Evolutionary conservation across 225 moss, liverwort and hornwort species (phyloP), one percentile per base, ranked within the genome.

Genomic region (Antitrichia curtipendula): DNA sequence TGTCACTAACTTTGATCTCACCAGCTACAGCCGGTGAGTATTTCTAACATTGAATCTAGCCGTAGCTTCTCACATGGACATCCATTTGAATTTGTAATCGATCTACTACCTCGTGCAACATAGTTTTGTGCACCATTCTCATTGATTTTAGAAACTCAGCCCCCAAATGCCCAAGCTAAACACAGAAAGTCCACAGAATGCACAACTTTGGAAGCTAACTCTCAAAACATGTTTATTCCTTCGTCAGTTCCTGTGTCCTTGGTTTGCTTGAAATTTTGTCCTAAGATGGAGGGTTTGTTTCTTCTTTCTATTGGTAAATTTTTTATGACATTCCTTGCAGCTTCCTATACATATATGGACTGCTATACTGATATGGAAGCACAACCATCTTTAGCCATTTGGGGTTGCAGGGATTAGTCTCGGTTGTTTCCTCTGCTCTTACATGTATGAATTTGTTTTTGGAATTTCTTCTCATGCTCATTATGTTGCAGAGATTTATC

Each of bases 1-100:
- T n/a, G 89, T 92, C 57, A 93, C 92, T 7, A 93, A 93, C 78
- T 93, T 93, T 40, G 92, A 91, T 79, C 86, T 91, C 83, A 86
- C 91, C 13, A 83, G 81, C 61, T 93, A 93, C 68, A 85, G 71
- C 89, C 73, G 89, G 90, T 90, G 70, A 88, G 90, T 87, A 40
- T 61, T 69, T 76, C 54, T 43, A 49, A 34, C 59, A 23, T 52
- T 50, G n/a, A 71, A 53, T 52, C 27, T 25, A 8, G 38, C 13
- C 14, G 7, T 60, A 56, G 49, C 79, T 75, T 36, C 41, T 57
- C 47, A 20, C 29, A 17, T 36, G 17, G 5, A 10, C 43, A 45
- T 82, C 34, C 36, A 31, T 47, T 73, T 83, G 69, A 68, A 54
- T 61, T 72, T 75, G 66, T 59, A 40, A 34, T 49, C 47, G 31